These are phyloP conservation scores for Termitomyces sp. DNA, from an alignment of 1,284 basidiomycete genomes.

Conservation along the genomic window DNA sequence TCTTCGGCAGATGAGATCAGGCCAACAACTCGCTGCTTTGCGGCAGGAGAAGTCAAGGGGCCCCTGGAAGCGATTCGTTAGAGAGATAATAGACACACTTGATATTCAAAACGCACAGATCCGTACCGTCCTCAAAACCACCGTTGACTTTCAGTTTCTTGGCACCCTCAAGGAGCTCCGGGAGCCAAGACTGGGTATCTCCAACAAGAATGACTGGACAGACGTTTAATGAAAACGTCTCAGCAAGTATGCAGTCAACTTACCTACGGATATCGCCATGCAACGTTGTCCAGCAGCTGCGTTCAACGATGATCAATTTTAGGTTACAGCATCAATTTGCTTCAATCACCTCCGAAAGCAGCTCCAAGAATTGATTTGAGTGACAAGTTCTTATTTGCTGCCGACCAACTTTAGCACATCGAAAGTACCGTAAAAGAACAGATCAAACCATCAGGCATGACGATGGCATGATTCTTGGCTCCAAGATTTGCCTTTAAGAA, in stretches of 20 bases:
- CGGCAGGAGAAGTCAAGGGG: slow-evolving; percentile 87
- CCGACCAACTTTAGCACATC: slow-evolving; percentile 7
- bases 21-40: slow-evolving; percentile 74
- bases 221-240: slow-evolving; percentile 5
- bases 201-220: slow-evolving; percentile 76
- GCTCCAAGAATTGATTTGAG: slow-evolving; percentile 93
- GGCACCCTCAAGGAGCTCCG: slow-evolving; percentile 83
- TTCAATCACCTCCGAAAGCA: slow-evolving; percentile 77
- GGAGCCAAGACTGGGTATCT: slow-evolving; percentile 77
- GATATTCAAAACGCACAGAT: slow-evolving; percentile 58
- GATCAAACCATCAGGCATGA: slow-evolving; percentile 86
- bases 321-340: slow-evolving; percentile 21
- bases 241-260: slow-evolving; percentile 9
- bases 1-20: slow-evolving; percentile 79
- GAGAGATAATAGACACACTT: background rate
- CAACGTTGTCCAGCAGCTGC: slow-evolving; percentile 94
- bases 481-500: slow-evolving; percentile 76
- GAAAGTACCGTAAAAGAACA: background rate
- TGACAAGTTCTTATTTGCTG: slow-evolving; percentile 91
- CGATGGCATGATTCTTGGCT: slow-evolving; percentile 93
- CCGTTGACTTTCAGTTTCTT: slow-evolving; percentile 80
- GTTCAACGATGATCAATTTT: slow-evolving; percentile 12
- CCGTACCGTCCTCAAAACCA: slow-evolving; percentile 85
- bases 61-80: slow-evolving; percentile 51
- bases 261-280: slow-evolving; percentile 90